phyloP scores from a whole-genome alignment of 495 filamentous ascomycete species.

The Aspergillus bridgeri region DNA sequence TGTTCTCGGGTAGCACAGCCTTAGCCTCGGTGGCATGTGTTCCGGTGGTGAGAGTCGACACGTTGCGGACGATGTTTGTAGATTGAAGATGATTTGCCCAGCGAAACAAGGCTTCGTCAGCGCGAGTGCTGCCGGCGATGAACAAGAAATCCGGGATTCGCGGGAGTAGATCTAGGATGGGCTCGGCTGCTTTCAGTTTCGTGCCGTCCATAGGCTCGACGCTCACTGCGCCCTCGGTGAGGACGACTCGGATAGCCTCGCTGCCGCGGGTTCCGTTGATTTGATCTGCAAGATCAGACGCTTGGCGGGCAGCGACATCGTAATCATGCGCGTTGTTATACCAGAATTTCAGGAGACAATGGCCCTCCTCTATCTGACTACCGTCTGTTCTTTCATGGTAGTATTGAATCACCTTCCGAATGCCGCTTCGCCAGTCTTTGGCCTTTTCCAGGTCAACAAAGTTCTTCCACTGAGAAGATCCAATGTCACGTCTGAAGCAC shows the following conservation, averaged over 20 bases:
- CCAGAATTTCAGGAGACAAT: constrained; percentile 75
- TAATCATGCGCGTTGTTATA: constrained; percentile 69
- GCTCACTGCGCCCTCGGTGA: constrained; percentile 62
- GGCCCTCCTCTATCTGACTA: constrained; percentile 70
- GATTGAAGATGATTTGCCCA: constrained; percentile 74
- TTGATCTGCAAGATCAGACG: constrained; percentile 77
- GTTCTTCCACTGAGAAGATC: constrained; percentile 56
- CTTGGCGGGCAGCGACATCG: constrained; percentile 64
- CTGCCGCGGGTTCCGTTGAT: constrained; percentile 81
- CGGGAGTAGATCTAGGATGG: constrained; percentile 49
- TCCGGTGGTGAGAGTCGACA: constrained; percentile 72
- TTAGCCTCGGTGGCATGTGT: constrained; percentile 34
- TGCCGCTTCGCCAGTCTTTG: constrained; percentile 66
- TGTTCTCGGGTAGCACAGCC: constrained; percentile 20
- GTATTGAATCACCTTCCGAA: constrained; percentile 71
- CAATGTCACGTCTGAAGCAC: constrained; percentile 66
- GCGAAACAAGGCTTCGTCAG: constrained; percentile 78
- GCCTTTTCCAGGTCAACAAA: constrained; percentile 64
- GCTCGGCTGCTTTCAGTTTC: constrained; percentile 66
- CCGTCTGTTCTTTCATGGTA: constrained; percentile 83
- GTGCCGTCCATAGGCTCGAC: constrained; percentile 76
- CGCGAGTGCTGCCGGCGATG: constrained; percentile 75
- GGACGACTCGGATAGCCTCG: constrained; percentile 73
- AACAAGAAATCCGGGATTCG: constrained; percentile 65
- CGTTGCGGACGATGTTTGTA: constrained; percentile 48